Conservation (phyloP, 306 rosid genomes). For the Echinosophora koreensis region DNA sequence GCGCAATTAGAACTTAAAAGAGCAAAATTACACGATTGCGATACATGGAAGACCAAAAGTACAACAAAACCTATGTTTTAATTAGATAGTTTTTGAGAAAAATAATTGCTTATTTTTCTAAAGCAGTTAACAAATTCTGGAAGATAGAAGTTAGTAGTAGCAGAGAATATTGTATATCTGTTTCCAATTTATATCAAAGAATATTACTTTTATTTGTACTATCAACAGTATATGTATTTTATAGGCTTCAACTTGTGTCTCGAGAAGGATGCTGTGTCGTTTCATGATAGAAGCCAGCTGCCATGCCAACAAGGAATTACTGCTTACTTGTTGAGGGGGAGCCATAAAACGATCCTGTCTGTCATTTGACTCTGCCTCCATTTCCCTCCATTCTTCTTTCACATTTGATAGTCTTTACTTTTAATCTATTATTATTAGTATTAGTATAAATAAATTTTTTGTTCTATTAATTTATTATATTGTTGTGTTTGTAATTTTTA, state of each 20-base stretch:
- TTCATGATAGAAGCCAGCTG: slow-evolving; percentile 49
- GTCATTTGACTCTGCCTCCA: slow-evolving; percentile 46
- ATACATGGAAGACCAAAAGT: too few species aligned
- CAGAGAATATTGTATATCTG: neutral
- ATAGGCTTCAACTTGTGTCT: neutral
- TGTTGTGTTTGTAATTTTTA: too few species aligned
- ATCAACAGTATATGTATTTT: neutral
- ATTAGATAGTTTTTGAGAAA: too few species aligned
- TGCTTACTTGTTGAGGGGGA: neutral
- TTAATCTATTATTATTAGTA: neutral
- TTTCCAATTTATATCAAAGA: too few species aligned
- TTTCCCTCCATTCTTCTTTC: slow-evolving; percentile 25
- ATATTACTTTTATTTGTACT: too few species aligned
- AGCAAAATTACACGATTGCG: too few species aligned
- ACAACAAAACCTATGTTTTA: too few species aligned
- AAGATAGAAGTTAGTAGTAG: too few species aligned
- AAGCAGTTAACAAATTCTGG: too few species aligned
- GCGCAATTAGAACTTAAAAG: too few species aligned
- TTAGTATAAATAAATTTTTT: neutral
- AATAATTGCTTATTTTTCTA: too few species aligned
- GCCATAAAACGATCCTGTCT: neutral
- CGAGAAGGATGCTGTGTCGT: slow-evolving; percentile 39
- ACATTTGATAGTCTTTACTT: neutral
- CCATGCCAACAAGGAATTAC: neutral
- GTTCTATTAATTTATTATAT: too few species aligned